A percentile compares a stretch with the other conserved stretches of the same genome.
Conservation (phyloP, 2,329 filamentous ascomycete genomes). For the Emergomyces pasteurianus region DNA sequence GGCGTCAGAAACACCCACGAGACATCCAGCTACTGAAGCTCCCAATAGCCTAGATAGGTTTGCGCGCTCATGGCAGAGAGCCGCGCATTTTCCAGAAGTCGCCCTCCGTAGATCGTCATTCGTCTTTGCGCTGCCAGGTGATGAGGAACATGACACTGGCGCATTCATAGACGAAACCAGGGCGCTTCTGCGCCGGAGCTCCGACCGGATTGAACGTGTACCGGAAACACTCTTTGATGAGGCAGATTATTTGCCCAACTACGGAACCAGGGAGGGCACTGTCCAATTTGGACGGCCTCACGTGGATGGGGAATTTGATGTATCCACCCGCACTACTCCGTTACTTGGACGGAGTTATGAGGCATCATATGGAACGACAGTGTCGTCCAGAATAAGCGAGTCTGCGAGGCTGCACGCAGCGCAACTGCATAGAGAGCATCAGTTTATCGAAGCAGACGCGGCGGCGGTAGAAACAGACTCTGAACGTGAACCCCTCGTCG, state of each 20-base stretch:
- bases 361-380: constrained; percentile 47
- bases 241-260: background rate
- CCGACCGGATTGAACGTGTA: background rate
- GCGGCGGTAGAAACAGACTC: constrained; percentile 9
- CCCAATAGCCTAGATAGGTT: constrained; percentile 93
- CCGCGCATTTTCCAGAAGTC: constrained; percentile 77
- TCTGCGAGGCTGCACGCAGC: constrained; percentile 46
- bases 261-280: constrained; percentile 10
- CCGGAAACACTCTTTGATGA: background rate
- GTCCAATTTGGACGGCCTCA: constrained; percentile 15
- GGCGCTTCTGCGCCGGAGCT: constrained; percentile 7
- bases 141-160: constrained; percentile 38
- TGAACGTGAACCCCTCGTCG: constrained; percentile 63
- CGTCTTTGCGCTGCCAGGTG: constrained; percentile 43
- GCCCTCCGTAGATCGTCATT: constrained; percentile 69
- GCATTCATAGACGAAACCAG: constrained; percentile 8
- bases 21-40: constrained; percentile 45
- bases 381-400: constrained; percentile 43
- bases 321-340: constrained; percentile 11
- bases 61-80: constrained; percentile 81
- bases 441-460: constrained; percentile 30
- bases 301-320: constrained; percentile 19
- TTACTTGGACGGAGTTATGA: constrained; percentile 52
- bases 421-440: constrained; percentile 40
- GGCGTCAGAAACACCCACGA: background rate